Conservation (phyloP, 805 yeast genomes). For the Wickerhamiella qilinensis region DNA sequence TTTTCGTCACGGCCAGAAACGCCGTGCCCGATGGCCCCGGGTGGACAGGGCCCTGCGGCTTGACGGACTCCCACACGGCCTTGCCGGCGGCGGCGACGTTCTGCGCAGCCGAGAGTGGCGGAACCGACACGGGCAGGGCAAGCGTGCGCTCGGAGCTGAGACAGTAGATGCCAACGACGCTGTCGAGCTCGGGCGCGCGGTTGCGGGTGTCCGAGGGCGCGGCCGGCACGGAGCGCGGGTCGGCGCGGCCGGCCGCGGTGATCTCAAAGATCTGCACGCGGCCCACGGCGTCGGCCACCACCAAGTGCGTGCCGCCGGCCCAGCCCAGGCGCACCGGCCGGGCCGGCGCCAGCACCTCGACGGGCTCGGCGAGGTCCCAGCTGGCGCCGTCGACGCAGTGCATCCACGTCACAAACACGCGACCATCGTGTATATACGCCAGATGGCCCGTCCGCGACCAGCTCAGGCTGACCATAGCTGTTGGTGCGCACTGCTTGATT, state of each 20-base stretch:
- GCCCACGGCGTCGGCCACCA: slow-evolving; percentile 60
- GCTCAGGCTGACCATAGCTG: background rate
- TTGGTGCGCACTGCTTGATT: no score
- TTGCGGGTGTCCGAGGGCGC: slow-evolving; percentile 17
- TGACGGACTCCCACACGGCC: slow-evolving; percentile 28
- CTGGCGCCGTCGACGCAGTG: slow-evolving; percentile 58
- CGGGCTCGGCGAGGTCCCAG: slow-evolving; percentile 62
- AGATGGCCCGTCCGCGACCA: slow-evolving; percentile 16
- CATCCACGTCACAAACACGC: slow-evolving; percentile 44
- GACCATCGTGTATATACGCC: slow-evolving; percentile 37
- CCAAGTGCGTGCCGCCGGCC: slow-evolving; percentile 69
- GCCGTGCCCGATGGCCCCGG: slow-evolving; percentile 58
- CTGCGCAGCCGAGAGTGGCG: slow-evolving; percentile 24
- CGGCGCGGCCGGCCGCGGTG: slow-evolving; percentile 10
- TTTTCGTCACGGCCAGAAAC: slow-evolving; percentile 44
- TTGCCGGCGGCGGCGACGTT: slow-evolving; percentile 7
- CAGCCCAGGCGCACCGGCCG: slow-evolving; percentile 36
- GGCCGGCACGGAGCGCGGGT: slow-evolving; percentile 10
- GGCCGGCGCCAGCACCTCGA: slow-evolving; percentile 19
- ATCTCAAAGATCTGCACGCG: slow-evolving; percentile 36
- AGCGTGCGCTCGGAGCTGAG: slow-evolving; percentile 54
- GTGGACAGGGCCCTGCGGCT: slow-evolving; percentile 46
- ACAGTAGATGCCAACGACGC: slow-evolving; percentile 48
- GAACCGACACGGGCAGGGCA: slow-evolving; percentile 4
- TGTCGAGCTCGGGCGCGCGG: slow-evolving; percentile 15